Evolutionary conservation across 139 green algal genomes (phyloP).

Genomic region (Pedinophyceae sp.): DNA sequence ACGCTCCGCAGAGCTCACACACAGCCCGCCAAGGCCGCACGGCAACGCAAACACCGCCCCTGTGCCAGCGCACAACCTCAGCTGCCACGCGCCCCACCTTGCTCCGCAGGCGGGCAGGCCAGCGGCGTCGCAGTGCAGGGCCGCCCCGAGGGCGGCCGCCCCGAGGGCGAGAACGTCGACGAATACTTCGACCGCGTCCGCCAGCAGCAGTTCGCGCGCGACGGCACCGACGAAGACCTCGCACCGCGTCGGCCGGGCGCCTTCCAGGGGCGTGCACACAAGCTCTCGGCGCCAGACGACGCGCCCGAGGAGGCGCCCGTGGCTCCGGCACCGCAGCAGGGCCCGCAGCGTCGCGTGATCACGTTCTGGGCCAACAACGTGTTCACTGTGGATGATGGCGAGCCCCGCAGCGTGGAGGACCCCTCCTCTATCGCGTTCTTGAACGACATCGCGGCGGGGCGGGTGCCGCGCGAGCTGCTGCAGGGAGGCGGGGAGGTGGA

Average conservation of each 20-base stretch:
- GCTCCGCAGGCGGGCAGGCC: too few relatives aligned
- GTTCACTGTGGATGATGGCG: neutral
- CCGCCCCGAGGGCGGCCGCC: neutral
- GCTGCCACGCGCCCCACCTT: neutral
- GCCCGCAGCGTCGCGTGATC: neutral
- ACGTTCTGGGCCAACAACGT: neutral
- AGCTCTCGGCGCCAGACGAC: neutral
- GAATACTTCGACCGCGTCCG: neutral
- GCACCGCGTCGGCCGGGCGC: too few relatives aligned
- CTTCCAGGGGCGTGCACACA: neutral
- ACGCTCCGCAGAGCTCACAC: too few relatives aligned
- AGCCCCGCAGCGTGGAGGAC: neutral
- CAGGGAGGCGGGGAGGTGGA: neutral
- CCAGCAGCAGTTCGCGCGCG: neutral
- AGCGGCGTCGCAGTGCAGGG: neutral
- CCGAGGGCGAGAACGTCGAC: neutral
- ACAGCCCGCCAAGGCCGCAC: neutral
- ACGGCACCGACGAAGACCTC: neutral
- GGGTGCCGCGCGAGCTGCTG: neutral
- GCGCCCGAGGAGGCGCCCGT: too few relatives aligned
- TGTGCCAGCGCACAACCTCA: neutral
- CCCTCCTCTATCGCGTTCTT: neutral
- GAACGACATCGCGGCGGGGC: neutral
- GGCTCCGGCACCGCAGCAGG: too few relatives aligned
- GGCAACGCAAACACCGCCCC: neutral